Percentiles rank a stretch among this genome's conserved stretches.
Evolutionary conservation across 2,329 filamentous ascomycete species (phyloP).

Genomic region (Akanthomyces uredinophilus): DNA sequence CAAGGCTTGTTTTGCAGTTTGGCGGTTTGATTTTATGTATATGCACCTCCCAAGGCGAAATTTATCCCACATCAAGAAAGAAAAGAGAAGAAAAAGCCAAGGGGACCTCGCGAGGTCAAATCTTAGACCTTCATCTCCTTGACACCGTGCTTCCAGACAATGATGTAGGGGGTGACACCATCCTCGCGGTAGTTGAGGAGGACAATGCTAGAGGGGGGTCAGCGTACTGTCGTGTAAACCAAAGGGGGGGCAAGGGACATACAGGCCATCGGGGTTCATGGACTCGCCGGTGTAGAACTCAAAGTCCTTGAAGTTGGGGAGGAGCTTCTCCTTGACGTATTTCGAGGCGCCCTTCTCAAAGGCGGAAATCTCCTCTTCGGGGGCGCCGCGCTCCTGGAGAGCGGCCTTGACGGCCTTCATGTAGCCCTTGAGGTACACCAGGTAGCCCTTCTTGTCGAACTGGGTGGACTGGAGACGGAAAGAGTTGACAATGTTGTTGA

Average conservation of each 20-base stretch:
- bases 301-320: slow-evolving; percentile 87
- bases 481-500: slow-evolving; percentile 90
- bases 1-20: background rate
- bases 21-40: background rate
- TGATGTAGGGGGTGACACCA: slow-evolving; percentile 82
- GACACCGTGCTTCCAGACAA: slow-evolving; percentile 93
- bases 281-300: slow-evolving; percentile 91
- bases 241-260: slow-evolving; percentile 34
- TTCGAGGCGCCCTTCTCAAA: slow-evolving; percentile 73
- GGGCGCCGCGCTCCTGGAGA: slow-evolving; percentile 58
- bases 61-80: background rate
- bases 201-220: slow-evolving; percentile 57
- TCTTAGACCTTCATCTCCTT: slow-evolving; percentile 84
- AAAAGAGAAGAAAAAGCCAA: background rate
- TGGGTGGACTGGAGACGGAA: slow-evolving; percentile 78
- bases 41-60: background rate
- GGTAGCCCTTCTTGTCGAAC: slow-evolving; percentile 87
- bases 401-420: slow-evolving; percentile 80
- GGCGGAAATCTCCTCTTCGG: slow-evolving; percentile 62
- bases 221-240: slow-evolving; percentile 12
- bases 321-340: slow-evolving; percentile 78
- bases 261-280: slow-evolving; percentile 94
- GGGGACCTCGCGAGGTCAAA: background rate
- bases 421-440: slow-evolving; percentile 82
- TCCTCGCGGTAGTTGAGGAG: slow-evolving; percentile 98